Base-by-base conservation (phyloP, 441 rosid genomes). In the Arabidopsis hybrid region DNA sequence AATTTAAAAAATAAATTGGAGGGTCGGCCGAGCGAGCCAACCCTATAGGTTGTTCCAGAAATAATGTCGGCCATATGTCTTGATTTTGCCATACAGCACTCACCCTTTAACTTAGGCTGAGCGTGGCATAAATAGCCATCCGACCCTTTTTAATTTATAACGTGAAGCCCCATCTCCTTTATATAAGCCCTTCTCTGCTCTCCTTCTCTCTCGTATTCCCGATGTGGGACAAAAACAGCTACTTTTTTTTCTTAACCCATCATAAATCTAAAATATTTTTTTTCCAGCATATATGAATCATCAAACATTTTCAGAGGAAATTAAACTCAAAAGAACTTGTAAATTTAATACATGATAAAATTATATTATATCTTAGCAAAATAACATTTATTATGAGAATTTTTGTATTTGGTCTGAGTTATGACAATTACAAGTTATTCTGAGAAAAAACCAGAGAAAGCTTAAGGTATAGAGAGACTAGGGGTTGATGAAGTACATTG, bases 21-120 rank as follows among this genome's bases (percentile, higher is more conserved):
- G 98, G 97, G 89, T 90, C 96, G 92, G 91, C 98, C 79, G n/a
- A 59, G 71, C 85, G 87, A 78, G 92, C 97, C 97, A 90, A 93
- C 93, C 95, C 95, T 68, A 2, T 10, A 1, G 59, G 0, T 0
- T 1, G 18, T 79, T 75, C 87, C 92, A 93, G 81, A 91, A 91
- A 91, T 94, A 81, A 78, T 82, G 98, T 86, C 92, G 78, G 93
- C 92, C 97, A 90, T 91, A 91, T 91, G 95, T 91, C 97, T 94
- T 85, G 97, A 91, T 91, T 34, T 0, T 52, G 77, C 96, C 98
- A 94, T 94, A 91, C 96, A 84, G 97, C 92, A 87, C 97, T 47
- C 91, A 73, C 86, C 92, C 4, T 0, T 65, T 8, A 3, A 7
- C 5, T 0, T 1, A 58, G 83, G 86, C 73, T 34, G 88, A 75